These are phyloP conservation scores for Aspergillus terreus DNA, from an alignment of 2,329 filamentous ascomycete genomes.

Conservation along the genomic window DNA sequence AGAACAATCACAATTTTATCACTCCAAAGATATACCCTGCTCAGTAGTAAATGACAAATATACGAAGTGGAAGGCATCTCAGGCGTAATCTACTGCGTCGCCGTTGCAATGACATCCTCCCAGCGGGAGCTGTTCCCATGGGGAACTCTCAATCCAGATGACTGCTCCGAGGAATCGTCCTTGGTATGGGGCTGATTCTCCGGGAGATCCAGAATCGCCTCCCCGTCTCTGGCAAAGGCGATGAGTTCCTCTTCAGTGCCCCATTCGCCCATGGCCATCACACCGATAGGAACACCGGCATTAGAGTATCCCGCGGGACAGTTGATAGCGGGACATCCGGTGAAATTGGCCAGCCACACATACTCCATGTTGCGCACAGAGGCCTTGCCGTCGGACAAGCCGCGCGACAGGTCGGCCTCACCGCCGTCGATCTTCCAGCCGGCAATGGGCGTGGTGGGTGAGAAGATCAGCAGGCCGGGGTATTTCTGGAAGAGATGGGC, in stretches of 20 bases:
- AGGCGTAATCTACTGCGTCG: slow-evolving; percentile 7
- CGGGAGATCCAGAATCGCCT: slow-evolving; percentile 41
- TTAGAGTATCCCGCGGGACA: slow-evolving; percentile 68
- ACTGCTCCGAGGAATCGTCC: slow-evolving; percentile 4
- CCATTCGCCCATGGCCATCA: slow-evolving; percentile 56
- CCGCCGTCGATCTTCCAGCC: slow-evolving; percentile 65
- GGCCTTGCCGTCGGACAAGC: slow-evolving; percentile 69
- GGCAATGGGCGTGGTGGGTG: slow-evolving; percentile 70
- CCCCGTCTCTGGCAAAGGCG: slow-evolving; percentile 51
- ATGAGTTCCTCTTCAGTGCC: slow-evolving; percentile 51
- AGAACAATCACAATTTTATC: neutral
- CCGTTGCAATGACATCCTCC: slow-evolving; percentile 36
- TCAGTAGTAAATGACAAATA: neutral
- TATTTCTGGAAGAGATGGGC: slow-evolving; percentile 65
- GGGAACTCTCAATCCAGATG: slow-evolving; percentile 25
- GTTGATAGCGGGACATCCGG: slow-evolving; percentile 70
- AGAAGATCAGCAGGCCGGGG: slow-evolving; percentile 73
- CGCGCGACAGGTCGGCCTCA: slow-evolving; percentile 57
- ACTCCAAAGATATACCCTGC: no score
- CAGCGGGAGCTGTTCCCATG: slow-evolving; percentile 25
- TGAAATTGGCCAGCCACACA: slow-evolving; percentile 79
- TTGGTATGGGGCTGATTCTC: slow-evolving; percentile 8
- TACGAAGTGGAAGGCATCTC: neutral
- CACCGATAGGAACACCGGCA: slow-evolving; percentile 44
- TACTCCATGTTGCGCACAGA: slow-evolving; percentile 80